These are phyloP conservation scores for Skeletonema costatum DNA, from an alignment of 108 stramenopile species.

Conservation along the genomic window DNA sequence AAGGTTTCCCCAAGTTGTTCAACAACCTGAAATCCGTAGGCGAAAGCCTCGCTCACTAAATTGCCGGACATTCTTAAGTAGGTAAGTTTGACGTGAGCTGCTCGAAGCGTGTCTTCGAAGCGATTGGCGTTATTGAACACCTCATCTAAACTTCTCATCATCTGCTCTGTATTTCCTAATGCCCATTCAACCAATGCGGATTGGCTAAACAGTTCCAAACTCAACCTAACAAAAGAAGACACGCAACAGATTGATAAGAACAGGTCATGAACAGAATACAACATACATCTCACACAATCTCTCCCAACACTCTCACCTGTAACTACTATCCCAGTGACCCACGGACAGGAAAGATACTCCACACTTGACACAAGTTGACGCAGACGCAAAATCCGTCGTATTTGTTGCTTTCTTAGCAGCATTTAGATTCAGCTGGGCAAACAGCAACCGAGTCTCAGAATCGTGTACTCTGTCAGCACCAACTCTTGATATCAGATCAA, in stretches of 20 bases:
- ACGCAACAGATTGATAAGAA: too few relatives aligned
- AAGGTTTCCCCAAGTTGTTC: background rate
- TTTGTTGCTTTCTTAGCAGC: slow-evolving; percentile 6
- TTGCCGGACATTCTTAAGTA: background rate
- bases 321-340: background rate
- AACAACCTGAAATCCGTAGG: background rate
- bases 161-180: background rate
- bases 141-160: slow-evolving; percentile 2
- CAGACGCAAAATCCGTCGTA: slow-evolving; percentile 8
- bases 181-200: slow-evolving; percentile 7
- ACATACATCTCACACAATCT: too few relatives aligned
- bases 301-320: background rate
- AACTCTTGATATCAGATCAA: background rate
- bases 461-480: background rate
- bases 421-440: slow-evolving; percentile 4
- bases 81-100: background rate
- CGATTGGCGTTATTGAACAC: slow-evolving; percentile 1
- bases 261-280: too few relatives aligned
- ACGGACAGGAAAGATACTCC: slow-evolving; percentile 1
- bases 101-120: slow-evolving; percentile 7
- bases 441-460: background rate
- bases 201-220: slow-evolving; percentile 1
- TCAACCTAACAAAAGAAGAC: background rate
- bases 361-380: background rate
- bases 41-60: background rate